Evolutionary conservation across 495 filamentous ascomycete species (phyloP).

Genomic region (Cercophora samala): DNA sequence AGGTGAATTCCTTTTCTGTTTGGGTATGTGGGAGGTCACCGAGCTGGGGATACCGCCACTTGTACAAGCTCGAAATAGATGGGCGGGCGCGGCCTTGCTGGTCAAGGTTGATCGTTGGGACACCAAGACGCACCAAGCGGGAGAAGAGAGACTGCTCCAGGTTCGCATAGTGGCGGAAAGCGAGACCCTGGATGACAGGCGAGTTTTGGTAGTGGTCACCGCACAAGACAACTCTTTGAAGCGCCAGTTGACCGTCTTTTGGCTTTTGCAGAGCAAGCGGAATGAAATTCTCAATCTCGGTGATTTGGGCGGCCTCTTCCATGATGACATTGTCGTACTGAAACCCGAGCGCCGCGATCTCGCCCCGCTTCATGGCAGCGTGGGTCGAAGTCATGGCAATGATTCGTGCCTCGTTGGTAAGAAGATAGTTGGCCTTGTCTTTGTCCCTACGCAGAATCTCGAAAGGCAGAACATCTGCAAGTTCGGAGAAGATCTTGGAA

Average conservation of each 20-base stretch:
- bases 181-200: slow-evolving; percentile 90
- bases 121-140: slow-evolving; percentile 81
- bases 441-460: slow-evolving; percentile 84
- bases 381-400: slow-evolving; percentile 99
- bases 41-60: slow-evolving; percentile 85
- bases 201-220: slow-evolving; percentile 97
- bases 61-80: slow-evolving; percentile 83
- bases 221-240: slow-evolving; percentile 87
- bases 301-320: slow-evolving; percentile 98
- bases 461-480: slow-evolving; percentile 92
- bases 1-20: slow-evolving; percentile 64
- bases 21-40: slow-evolving; percentile 75
- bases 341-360: slow-evolving; percentile 89
- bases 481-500: slow-evolving; percentile 83
- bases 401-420: slow-evolving; percentile 91
- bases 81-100: slow-evolving; percentile 87
- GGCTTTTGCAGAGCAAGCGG: slow-evolving; percentile 85
- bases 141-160: slow-evolving; percentile 94
- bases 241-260: slow-evolving; percentile 64
- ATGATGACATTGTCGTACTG: slow-evolving; percentile 97
- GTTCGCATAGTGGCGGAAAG: slow-evolving; percentile 94
- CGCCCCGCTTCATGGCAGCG: slow-evolving; percentile 92
- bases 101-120: slow-evolving; percentile 84
- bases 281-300: slow-evolving; percentile 96
- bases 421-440: slow-evolving; percentile 92